Base-by-base conservation (phyloP, 805 yeast genomes). In the Suhomyces emberorum region DNA sequence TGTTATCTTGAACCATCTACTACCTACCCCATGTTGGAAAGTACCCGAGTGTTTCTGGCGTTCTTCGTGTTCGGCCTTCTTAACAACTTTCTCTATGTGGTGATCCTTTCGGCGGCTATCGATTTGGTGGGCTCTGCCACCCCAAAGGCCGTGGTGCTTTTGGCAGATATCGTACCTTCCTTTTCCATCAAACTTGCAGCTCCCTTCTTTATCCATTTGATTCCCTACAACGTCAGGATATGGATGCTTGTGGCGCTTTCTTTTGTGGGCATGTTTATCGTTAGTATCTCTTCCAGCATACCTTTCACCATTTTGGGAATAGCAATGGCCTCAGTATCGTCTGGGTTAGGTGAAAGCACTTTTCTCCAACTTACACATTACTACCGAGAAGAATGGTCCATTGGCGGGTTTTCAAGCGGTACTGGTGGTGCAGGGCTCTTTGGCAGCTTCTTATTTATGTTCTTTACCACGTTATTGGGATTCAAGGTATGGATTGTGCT, bases 371-470 rank as follows among this genome's bases (percentile, higher is more conserved):
- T 91, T 57, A 87, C 96, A 1, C 96, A 89, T 54, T 82, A 69
- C 49, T 88, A 79, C 56, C 37, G 45, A n/a, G 72, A 69, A 14
- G 68, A 69, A 12, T 47, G 55, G n/a, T 69, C 95, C 3, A 65
- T 91, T 30, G 78, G 81, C 33, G 97, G 95, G 0, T 91, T 95
- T 78, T 84, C 95, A 15, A 76, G 88, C 6, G 98, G 98, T 1
- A 91, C 98, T 0, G 98, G 98, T 3, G 95, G 88, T 14, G 98
- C 98, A 1, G 98, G 98, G 0, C 57, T 91, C 4, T 72, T 77
- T 14, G 98, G 98, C 0, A 78, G 89, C 37, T 85, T 83, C 35
- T 52, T 74, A 10, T 89, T 77, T 52, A 51, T 91, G 72, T 46
- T 83, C 1, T 42, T 86, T 48, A 91, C 97, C 0, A 82, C 91